phyloP scores from a whole-genome alignment of 2,329 filamentous ascomycete genomes.

The Fusarium sororula region DNA sequence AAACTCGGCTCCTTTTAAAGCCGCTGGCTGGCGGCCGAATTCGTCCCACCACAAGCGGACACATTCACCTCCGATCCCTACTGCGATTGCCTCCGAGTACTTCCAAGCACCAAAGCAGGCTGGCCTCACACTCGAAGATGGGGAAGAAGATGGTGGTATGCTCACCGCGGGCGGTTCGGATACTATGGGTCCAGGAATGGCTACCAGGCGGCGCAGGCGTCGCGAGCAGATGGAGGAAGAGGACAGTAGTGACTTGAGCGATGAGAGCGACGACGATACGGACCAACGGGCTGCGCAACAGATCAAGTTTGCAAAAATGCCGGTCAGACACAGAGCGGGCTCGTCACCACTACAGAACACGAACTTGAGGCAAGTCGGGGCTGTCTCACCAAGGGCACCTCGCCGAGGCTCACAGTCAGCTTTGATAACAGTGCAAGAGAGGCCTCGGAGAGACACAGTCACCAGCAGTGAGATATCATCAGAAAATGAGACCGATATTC shows the following conservation, averaged over 20 bases:
- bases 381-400: conserved; percentile 58
- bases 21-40: conserved; percentile 81
- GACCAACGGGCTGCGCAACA: conserved; percentile 83
- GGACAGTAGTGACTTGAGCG: conserved; percentile 85
- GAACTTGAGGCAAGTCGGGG: conserved; percentile 63
- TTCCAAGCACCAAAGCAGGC: conserved; percentile 75
- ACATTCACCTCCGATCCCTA: conserved; percentile 86
- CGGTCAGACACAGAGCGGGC: conserved; percentile 82
- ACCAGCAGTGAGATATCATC: conserved; percentile 87
- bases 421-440: conserved; percentile 74
- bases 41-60: conserved; percentile 81
- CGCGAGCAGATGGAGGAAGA: conserved; percentile 84
- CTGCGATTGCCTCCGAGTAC: conserved; percentile 83
- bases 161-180: conserved; percentile 74
- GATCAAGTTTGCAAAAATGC: conserved; percentile 97
- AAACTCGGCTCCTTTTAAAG: conserved; percentile 83
- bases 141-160: conserved; percentile 77
- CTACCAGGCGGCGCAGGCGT: conserved; percentile 71
- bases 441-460: conserved; percentile 76
- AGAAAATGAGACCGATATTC: conserved; percentile 79
- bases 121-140: conserved; percentile 73
- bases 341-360: conserved; percentile 85
- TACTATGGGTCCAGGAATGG: conserved; percentile 73
- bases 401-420: conserved; percentile 77
- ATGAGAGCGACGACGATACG: conserved; percentile 83